Evolutionary conservation across 345 rosid species (phyloP).

Genomic region (Raphanus sativus): DNA sequence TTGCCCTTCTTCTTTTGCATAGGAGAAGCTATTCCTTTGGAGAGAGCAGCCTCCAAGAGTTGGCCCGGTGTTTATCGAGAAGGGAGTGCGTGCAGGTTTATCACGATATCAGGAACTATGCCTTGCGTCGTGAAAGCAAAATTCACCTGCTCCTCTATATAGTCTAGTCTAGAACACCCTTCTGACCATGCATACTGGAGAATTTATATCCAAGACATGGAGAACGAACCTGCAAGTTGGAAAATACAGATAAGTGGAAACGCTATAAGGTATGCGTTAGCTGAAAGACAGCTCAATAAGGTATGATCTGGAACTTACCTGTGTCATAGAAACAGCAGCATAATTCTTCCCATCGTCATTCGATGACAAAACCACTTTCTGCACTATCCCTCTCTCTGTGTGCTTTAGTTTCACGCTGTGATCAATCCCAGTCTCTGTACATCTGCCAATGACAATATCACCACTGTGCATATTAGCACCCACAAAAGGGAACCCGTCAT

Average conservation of each 20-base stretch:
- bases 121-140: conserved; percentile 90
- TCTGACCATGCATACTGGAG: conserved; percentile 97
- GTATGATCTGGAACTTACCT: conserved; percentile 48
- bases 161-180: conserved; percentile 78
- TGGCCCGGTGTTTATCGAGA: conserved; percentile 94
- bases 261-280: neutral
- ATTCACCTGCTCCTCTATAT: conserved; percentile 83
- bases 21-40: conserved; percentile 85
- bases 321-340: conserved; percentile 84
- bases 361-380: conserved; percentile 82
- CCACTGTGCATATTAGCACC: conserved; percentile 85
- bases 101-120: conserved; percentile 86
- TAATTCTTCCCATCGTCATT: conserved; percentile 94
- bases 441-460: conserved; percentile 82
- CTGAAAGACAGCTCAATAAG: conserved; percentile 10
- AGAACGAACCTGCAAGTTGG: conserved; percentile 59
- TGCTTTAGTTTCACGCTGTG: conserved; percentile 85
- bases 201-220: conserved; percentile 94
- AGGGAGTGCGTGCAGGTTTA: conserved; percentile 91
- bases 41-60: conserved; percentile 87
- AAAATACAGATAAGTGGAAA: conserved; percentile 16
- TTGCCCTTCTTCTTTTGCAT: conserved; percentile 26
- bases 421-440: conserved; percentile 77
- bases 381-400: conserved; percentile 87
- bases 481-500: conserved; percentile 83